Conservation (phyloP, 352 stramenopile species). For the Globisporangium splendens region DNA sequence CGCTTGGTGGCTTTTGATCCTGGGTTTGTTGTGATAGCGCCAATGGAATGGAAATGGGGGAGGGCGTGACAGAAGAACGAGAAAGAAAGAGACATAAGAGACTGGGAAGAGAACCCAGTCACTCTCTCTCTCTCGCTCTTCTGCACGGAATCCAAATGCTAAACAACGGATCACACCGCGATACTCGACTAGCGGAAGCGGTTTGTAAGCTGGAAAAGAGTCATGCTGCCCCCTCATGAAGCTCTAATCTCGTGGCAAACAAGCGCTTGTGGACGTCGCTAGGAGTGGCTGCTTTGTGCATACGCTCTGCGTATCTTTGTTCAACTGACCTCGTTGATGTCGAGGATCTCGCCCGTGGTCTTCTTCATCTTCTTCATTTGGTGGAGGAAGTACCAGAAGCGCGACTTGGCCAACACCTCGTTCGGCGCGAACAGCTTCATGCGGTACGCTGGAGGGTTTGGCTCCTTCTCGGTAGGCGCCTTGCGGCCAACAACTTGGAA, state of each 20-base stretch:
- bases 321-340: constrained; percentile 96
- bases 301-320: too few species aligned
- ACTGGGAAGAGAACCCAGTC: too few species aligned
- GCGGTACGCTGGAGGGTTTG: constrained; percentile 98
- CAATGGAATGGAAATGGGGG: too few species aligned
- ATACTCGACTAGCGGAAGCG: constrained; percentile 56
- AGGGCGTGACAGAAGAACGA: too few species aligned
- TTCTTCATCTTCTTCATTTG: constrained; percentile 99
- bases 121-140: too few species aligned
- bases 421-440: constrained; percentile 98
- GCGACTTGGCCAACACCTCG: constrained; percentile 97
- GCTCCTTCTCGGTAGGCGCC: constrained; percentile 96
- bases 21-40: too few species aligned
- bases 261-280: constrained; percentile 68
- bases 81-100: too few species aligned
- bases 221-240: not conserved
- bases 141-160: constrained; percentile 27
- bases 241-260: constrained; percentile 81
- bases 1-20: too few species aligned
- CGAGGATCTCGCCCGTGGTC: constrained; percentile 99
- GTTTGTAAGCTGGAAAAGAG: constrained; percentile 85
- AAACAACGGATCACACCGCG: constrained; percentile 77
- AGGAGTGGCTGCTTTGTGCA: constrained; percentile 35
- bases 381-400: constrained; percentile 99
- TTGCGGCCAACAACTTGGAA: constrained; percentile 99